These are phyloP conservation scores for Rubroshorea leprosula DNA, from an alignment of 345 rosid species.

Conservation along the genomic window DNA sequence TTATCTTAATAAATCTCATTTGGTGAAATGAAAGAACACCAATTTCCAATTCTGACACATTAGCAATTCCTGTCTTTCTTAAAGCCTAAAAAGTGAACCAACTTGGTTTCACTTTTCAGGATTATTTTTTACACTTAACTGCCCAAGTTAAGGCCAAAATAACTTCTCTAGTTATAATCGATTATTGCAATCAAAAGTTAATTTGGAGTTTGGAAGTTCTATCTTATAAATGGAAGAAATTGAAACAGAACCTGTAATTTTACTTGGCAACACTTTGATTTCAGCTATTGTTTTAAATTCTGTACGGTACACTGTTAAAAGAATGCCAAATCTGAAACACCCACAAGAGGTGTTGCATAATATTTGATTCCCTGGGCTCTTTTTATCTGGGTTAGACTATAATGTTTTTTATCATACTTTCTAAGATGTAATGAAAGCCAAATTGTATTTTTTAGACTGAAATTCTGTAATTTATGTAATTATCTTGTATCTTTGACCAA, in stretches of 20 bases:
- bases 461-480: background rate
- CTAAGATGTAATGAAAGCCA: background rate
- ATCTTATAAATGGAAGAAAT: background rate
- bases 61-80: background rate
- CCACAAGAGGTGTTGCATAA: background rate
- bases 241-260: background rate
- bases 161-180: background rate
- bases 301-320: too few species aligned
- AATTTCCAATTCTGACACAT: background rate
- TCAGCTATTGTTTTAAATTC: background rate
- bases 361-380: background rate
- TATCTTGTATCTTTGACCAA: constrained; percentile 8
- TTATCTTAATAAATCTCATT: too few species aligned
- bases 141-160: background rate
- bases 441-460: background rate
- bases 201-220: background rate
- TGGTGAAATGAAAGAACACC: background rate
- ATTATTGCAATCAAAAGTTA: background rate
- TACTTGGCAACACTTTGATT: background rate
- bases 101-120: background rate
- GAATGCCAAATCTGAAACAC: too few species aligned
- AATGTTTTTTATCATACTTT: background rate
- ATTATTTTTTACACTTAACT: constrained; percentile 1
- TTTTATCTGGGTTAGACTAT: background rate
- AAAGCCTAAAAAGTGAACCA: background rate